Evolutionary conservation across 495 filamentous ascomycete species (phyloP), one percentile per base, ranked within the genome.

Genomic region (Aspergillus saccharolyticus): DNA sequence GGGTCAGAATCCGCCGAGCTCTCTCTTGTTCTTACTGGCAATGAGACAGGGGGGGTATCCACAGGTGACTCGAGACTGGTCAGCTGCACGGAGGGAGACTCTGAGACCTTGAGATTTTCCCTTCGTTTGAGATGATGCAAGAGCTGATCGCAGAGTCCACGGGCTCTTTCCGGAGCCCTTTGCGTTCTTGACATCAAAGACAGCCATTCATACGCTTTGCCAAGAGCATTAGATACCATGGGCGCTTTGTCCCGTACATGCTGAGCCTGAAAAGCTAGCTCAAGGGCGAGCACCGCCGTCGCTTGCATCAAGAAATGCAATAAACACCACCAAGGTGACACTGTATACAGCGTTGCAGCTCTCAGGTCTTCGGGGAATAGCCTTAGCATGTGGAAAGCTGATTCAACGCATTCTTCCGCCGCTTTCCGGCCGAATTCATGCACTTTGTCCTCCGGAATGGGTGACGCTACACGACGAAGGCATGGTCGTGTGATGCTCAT

Each of bases 261-360:
- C 56, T 81, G 74, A 15, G 74, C 72, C 25, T 69, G 65, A 56
- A 80, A 82, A 17, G 80, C 69, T 44, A 84, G 75, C 53, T 87
- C 85, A 10, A 85, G 66, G 39, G 87, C 73, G 4, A 88, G 70
- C 1, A 87, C 74, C 0, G 77, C 78, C 0, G 79, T 73, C 16
- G 84, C 80, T 67, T 85, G 82, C 72, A 84, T 85, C 16, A 87
- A 64, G 45, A 83, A 83, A 64, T 87, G 85, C 0, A 87, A 65
- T 6, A 80, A 73, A 53, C 75, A 81, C 85, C 85, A 88, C 83
- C 84, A 88, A 19, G 82, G 80, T 2, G 75, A 73, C 20, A 76
- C 73, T 16, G 70, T 70, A 60, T 84, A 78, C 3, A 86, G 65
- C 1, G 72, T 53, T n/a, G 59, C 58, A 15, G 63, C 65, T 15